These are phyloP conservation scores for Eucalyptus viminalis DNA, from an alignment of 345 rosid genomes.

Conservation along the genomic window DNA sequence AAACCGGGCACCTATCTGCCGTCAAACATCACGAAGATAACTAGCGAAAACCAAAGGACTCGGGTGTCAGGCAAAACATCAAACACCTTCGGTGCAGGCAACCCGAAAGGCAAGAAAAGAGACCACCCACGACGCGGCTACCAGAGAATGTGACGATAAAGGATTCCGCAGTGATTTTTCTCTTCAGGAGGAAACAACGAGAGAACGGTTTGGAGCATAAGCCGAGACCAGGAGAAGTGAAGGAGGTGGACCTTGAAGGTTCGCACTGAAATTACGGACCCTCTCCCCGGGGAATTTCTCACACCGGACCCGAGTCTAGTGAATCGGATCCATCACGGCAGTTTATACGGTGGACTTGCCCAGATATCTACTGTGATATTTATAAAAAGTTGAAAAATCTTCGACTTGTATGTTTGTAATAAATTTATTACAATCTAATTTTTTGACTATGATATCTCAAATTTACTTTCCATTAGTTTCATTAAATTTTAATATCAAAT, in stretches of 20 bases:
- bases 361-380: neutral
- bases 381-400: neutral
- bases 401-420: too few species aligned
- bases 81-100: slow-evolving; percentile 1
- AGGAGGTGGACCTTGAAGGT: neutral
- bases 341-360: neutral
- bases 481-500: rapidly evolving
- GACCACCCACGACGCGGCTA: neutral
- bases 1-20: neutral
- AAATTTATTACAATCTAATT: too few species aligned
- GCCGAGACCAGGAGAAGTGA: neutral
- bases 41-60: neutral
- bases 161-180: neutral
- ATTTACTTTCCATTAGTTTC: rapidly evolving
- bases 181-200: neutral
- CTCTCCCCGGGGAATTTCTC: too few species aligned
- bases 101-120: neutral
- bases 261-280: neutral
- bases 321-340: neutral
- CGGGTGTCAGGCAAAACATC: neutral
- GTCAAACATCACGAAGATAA: neutral
- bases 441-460: too few species aligned
- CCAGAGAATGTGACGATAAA: neutral
- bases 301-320: neutral
- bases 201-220: neutral